Evolutionary conservation across 768 basidiomycete species (phyloP).

Genomic region (Boletus pseudo-olivaceus): DNA sequence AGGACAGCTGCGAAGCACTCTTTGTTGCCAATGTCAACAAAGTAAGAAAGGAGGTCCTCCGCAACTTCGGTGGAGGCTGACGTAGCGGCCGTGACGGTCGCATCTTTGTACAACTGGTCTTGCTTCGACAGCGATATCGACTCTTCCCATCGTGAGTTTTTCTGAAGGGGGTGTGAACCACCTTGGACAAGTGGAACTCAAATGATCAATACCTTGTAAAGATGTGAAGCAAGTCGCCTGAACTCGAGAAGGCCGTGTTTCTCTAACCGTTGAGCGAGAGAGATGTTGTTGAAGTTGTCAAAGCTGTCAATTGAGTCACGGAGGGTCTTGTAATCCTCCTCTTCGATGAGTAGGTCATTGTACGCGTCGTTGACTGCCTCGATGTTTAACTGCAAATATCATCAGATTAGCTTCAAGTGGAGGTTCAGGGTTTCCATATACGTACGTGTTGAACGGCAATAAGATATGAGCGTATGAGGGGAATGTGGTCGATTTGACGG

Average conservation of each 20-base stretch:
- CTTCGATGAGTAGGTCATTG: slow-evolving; percentile 97
- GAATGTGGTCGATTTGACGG: slow-evolving; percentile 92
- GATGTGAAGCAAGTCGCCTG: slow-evolving; percentile 87
- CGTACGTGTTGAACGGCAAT: slow-evolving; percentile 93
- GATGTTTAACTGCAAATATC: slow-evolving; percentile 73
- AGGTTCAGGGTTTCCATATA: neutral
- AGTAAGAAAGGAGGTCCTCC: slow-evolving; percentile 93
- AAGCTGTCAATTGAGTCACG: slow-evolving; percentile 98
- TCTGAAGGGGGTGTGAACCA: slow-evolving; percentile 42
- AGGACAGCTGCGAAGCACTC: slow-evolving; percentile 93
- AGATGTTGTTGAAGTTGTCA: slow-evolving; percentile 94
- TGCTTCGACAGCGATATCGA: slow-evolving; percentile 93
- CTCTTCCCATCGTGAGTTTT: slow-evolving; percentile 95
- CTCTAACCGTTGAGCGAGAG: slow-evolving; percentile 81
- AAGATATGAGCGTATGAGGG: slow-evolving; percentile 92
- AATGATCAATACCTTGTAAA: slow-evolving; percentile 73
- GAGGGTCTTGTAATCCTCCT: slow-evolving; percentile 97
- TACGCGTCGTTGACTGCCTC: slow-evolving; percentile 98
- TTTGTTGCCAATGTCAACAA: slow-evolving; percentile 97
- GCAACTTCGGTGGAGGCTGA: slow-evolving; percentile 85
- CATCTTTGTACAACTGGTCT: slow-evolving; percentile 96
- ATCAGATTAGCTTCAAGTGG: neutral
- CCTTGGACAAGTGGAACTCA: neutral
- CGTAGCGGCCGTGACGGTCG: slow-evolving; percentile 87
- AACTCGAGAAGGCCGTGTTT: slow-evolving; percentile 92